Base-by-base conservation (phyloP, 331 rosid species). In the Acacia concinna region DNA sequence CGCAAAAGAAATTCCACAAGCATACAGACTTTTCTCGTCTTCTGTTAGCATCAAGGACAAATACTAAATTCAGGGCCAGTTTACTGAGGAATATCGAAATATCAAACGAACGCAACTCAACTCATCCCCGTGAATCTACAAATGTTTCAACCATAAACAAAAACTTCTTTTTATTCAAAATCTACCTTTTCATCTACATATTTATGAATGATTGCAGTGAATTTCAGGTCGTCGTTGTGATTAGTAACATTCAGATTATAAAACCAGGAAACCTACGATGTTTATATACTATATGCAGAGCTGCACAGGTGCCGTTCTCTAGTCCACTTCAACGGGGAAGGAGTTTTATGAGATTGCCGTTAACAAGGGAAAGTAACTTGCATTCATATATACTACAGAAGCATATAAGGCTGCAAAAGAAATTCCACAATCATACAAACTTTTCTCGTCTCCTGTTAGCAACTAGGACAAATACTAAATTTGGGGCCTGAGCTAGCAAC, bases 401-500 rank as follows among this genome's bases (percentile, higher is more conserved):
- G 62, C 51, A 52, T 31, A 71, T 15, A 73, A 2, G 51, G 23
- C 6, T 1, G 13, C 70, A 44, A 37, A 54, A 38, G 13, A 59
- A 12, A 32, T 30, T 71, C 41, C 71, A 79, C 8, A 62, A 47
- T 31, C 30, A 37, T 5, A 27, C 35, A 49, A 8, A 30, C 35
- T 23, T 51, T 40, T 23, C 46, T 73, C 52, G 34, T 38, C 15
- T 59, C 32, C 76, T 3, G 17, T 23, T 37, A 54, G 71, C 76
- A 78, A 62, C 59, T 51, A 8, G 14, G 23, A 47, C 70, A 72
- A 63, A 64, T 2, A 10, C 57, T 72, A 73, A 65, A 38, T 52
- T 77, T 40, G 43, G 28, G 41, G 10, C 72, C 52, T 60, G n/a
- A 67, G 62, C 78, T 59, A 5, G 67, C 71, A 41, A 18, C 75